Conservation (phyloP, 75 land plant genomes). For the Selaginella tamariscina region DNA sequence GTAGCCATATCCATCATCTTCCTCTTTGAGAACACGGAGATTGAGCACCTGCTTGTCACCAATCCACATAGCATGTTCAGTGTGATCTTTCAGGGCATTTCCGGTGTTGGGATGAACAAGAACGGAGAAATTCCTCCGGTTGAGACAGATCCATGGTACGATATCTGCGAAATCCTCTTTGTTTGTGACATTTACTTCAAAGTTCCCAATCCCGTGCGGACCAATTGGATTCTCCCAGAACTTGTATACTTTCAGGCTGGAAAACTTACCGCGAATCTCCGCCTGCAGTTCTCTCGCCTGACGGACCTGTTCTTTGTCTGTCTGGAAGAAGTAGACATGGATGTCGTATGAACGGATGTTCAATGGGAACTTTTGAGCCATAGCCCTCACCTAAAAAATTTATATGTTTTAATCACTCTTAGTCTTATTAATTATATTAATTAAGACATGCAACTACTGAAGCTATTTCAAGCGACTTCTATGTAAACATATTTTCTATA, state of each 20-base stretch:
- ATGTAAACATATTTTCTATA: too few species aligned
- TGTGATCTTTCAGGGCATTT: slow-evolving; percentile 1
- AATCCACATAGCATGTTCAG: slow-evolving; percentile 8
- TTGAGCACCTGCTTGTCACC: slow-evolving; percentile 2
- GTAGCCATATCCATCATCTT: background rate
- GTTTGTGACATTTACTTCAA: slow-evolving; percentile 15
- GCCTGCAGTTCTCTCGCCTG: slow-evolving; percentile 15
- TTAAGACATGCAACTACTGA: too few species aligned
- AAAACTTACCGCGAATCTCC: slow-evolving; percentile 5
- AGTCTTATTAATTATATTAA: too few species aligned
- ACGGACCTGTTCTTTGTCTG: background rate
- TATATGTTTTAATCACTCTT: too few species aligned
- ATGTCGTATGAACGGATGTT: slow-evolving; percentile 17
- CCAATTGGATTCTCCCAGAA: slow-evolving; percentile 18
- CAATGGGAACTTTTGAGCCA: background rate
- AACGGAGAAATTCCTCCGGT: slow-evolving; percentile 15
- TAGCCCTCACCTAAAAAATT: too few species aligned
- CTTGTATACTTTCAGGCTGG: slow-evolving; percentile 13
- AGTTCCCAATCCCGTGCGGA: slow-evolving; percentile 16
- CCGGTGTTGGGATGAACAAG: slow-evolving; percentile 20
- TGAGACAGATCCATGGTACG: slow-evolving; percentile 12
- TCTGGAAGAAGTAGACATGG: slow-evolving; percentile 21
- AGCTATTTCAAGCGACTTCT: too few species aligned
- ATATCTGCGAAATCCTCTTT: slow-evolving; percentile 10
- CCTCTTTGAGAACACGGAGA: background rate